Evolutionary conservation across 495 filamentous ascomycete species (phyloP).

Genomic region (Trichoderma reesei): DNA sequence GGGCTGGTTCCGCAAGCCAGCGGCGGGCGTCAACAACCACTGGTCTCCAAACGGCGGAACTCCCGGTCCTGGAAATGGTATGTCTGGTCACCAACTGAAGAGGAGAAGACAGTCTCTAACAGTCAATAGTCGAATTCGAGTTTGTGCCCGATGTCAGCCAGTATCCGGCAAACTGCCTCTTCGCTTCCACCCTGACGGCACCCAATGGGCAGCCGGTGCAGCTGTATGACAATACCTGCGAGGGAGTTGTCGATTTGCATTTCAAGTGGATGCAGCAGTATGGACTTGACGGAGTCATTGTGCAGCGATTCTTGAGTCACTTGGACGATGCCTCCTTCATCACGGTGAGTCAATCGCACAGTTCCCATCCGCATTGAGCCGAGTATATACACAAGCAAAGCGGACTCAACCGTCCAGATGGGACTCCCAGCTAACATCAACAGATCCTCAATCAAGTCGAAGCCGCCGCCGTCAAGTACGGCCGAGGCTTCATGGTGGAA

Average conservation of each 20-base stretch:
- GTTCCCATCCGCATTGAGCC: no score
- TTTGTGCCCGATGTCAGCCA: conserved; percentile 24
- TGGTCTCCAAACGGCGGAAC: conserved; percentile 17
- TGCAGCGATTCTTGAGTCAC: conserved; percentile 25
- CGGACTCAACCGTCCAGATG: background rate
- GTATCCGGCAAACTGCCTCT: conserved; percentile 25
- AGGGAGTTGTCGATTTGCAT: conserved; percentile 25
- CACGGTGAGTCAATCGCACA: conserved; percentile 13
- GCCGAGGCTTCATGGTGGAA: conserved; percentile 23
- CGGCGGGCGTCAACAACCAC: conserved; percentile 12
- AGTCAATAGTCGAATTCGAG: conserved; percentile 19
- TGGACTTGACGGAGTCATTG: conserved; percentile 24
- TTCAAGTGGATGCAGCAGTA: conserved; percentile 25
- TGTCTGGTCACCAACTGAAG: background rate
- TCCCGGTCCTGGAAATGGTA: conserved; percentile 19
- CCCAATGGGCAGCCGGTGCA: conserved; percentile 16
- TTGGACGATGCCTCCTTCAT: conserved; percentile 22
- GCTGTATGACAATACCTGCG: conserved; percentile 26
- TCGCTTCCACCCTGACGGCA: conserved; percentile 21
- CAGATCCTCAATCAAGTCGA: conserved; percentile 20
- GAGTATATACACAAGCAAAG: no score
- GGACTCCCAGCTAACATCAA: background rate
- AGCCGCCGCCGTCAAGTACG: conserved; percentile 24
- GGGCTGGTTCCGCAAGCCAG: conserved; percentile 24
- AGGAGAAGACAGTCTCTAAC: background rate